Base-by-base conservation (phyloP, 2,329 filamentous ascomycete genomes). In the Clonostachys rhizophaga region DNA sequence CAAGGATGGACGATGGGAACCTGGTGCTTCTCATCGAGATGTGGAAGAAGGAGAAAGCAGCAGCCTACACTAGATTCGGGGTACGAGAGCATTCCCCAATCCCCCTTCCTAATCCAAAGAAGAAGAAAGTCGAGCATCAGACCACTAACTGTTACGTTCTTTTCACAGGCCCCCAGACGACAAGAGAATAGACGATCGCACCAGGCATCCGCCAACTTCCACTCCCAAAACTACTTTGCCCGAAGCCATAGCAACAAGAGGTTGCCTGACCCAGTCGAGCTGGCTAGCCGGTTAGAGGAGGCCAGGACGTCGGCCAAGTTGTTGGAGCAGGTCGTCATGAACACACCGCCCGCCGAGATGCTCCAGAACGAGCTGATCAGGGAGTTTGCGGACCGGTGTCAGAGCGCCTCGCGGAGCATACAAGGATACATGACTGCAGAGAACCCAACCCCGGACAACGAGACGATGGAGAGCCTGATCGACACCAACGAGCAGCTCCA, bases 401-500 rank as follows among this genome's bases (percentile, higher is more conserved):
- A 86, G 52, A 80, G 83, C 47, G 92, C 92, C 5, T 86, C 88
- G 45, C 79, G 85, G 46, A 89, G 87, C 60, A 83, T 97, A 56
- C 91, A 96, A 59, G 76, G 76, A 34, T 97, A 95, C 68, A 96
- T 97, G 74, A 76, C 84, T 40, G 81, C 84, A 42, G 84, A 87
- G 48, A 80, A 89, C 61, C 91, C 92, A 0, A 63, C 81, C 1
- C 91, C 92, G 0, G 94, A 97, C 64, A 92, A 96, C 58, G 87
- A 96, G 55, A 97, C 92, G 2, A 90, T 97, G 79, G 84, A 94
- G 61, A 91, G 84, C 13, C 72, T 99, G 51, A 96, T 99, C 59
- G 91, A 96, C 65, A 94, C 90, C 13, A 96, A 95, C 62, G 94
- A 97, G 66, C 87, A 92, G 61, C 75, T 99, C 33, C 88, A 89